phyloP scores from a whole-genome alignment of 129 eudicot species.

The Escallonia rubra region DNA sequence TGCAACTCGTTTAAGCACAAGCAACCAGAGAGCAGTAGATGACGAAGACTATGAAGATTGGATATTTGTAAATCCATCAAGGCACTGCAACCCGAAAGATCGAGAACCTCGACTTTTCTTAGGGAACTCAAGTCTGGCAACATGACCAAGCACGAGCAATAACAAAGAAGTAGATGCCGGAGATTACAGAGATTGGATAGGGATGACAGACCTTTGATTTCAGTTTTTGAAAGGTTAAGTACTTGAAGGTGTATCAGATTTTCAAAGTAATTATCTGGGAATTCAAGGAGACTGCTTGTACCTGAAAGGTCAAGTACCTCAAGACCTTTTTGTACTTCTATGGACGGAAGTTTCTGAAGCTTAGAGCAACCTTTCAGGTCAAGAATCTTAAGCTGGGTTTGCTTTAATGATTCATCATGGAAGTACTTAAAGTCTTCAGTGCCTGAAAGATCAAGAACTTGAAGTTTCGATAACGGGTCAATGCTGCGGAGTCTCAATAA shows the following conservation, averaged over 20 bases:
- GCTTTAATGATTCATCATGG: conserved; percentile 31
- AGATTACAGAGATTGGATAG: conserved; percentile 32
- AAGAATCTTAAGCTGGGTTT: conserved; percentile 27
- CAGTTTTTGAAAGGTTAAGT: conserved; percentile 42
- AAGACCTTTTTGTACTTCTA: conserved; percentile 23
- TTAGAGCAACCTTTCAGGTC: conserved; percentile 27
- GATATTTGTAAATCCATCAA: conserved; percentile 12
- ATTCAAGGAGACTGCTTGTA: conserved; percentile 10
- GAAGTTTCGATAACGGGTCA: conserved; percentile 27
- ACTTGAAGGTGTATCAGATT: conserved; percentile 22
- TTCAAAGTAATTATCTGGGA: conserved; percentile 23
- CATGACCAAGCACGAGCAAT: conserved; percentile 17
- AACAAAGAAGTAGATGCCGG: conserved; percentile 29
- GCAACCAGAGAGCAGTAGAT: too few species aligned
- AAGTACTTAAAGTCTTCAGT: conserved; percentile 23
- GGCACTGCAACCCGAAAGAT: conserved; percentile 29
- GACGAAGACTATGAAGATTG: too few species aligned
- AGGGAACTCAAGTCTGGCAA: conserved; percentile 25
- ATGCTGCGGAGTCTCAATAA: conserved; percentile 38
- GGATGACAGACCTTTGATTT: conserved; percentile 21
- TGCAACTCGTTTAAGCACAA: too few species aligned
- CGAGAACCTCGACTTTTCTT: conserved; percentile 38
- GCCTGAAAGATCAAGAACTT: conserved; percentile 43
- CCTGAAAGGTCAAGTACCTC: conserved; percentile 51
- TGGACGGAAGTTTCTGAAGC: conserved; percentile 13